Evolutionary conservation across 768 basidiomycete genomes (phyloP), one percentile per base, ranked within the genome.

Genomic region (Suillus lakei): DNA sequence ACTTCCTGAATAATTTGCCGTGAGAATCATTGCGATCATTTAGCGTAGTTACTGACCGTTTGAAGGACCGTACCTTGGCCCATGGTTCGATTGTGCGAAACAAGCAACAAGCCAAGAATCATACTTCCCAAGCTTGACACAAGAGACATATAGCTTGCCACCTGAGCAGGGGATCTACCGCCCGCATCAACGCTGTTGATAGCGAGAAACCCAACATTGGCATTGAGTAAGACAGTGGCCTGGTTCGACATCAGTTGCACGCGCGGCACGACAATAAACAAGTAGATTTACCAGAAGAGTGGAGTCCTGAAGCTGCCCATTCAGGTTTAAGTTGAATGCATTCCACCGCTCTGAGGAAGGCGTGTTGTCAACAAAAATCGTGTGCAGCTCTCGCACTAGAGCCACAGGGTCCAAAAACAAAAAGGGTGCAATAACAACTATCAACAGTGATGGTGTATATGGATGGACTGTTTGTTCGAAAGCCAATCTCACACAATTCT

Each of bases 151-250:
- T 82, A 83, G 63, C 77, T 78, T 10, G 78, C 69, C 15, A 81
- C 73, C 56, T 82, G 81, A 0, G 74, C 70, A 0, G 71, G 51
- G 3, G 68, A 74, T n/a, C 76, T 73, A 51, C 30, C 53, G 10
- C 36, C 38, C 26, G 2, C 21, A 39, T 66, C 80, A 53, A 83
- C 78, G 38, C 75, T 76, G n/a, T 81, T 81, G 36, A 88, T 86
- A 15, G 84, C 82, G 13, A 88, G 72, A 69, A 86, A 86, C 0
- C 82, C 82, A 1, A 88, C 82, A 60, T 86, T 86, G 2, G 83
- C 83, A 30, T 81, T 81, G 9, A 87, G 71, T 36, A 88, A 72
- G 8, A 87, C 83, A 2, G 83, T 84, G 1, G 79, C 80, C 85
- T 87, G 38, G 26, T 28, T 59, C 18, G 2, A 12, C 10, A 28